Conservation (phyloP, 495 filamentous ascomycete genomes). For the Talaromyces nanjingensis region DNA sequence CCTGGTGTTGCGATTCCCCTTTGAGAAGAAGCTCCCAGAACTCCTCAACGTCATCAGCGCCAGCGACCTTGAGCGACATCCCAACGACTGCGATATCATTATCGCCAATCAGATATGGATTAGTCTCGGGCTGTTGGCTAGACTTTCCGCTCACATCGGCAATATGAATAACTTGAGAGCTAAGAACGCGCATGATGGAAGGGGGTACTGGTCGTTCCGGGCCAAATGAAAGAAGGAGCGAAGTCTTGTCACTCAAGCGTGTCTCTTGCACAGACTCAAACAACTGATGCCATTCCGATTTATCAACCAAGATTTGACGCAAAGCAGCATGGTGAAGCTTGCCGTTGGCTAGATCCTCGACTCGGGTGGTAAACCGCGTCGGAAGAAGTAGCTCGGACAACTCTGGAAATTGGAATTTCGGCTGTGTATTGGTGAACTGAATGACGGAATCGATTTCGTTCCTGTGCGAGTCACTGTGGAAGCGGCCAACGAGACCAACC, state of each 20-base stretch:
- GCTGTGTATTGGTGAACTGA: constrained; percentile 18
- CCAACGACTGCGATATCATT: constrained; percentile 45
- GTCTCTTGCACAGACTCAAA: constrained; percentile 16
- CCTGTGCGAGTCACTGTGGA: constrained; percentile 21
- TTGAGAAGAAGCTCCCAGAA: constrained; percentile 34
- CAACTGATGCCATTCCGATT: constrained; percentile 33
- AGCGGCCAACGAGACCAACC: constrained; percentile 16
- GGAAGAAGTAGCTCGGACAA: constrained; percentile 18
- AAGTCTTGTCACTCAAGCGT: constrained; percentile 9
- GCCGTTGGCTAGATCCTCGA: constrained; percentile 17
- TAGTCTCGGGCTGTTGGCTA: background rate
- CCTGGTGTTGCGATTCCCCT: constrained; percentile 36
- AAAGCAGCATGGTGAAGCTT: constrained; percentile 26
- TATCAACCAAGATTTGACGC: constrained; percentile 33
- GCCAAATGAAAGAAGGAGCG: constrained; percentile 32
- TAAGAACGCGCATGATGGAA: constrained; percentile 18
- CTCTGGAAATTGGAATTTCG: constrained; percentile 26
- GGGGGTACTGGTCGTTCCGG: constrained; percentile 35
- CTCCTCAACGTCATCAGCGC: constrained; percentile 39
- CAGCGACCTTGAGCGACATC: constrained; percentile 42
- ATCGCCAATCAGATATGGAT: constrained; percentile 10
- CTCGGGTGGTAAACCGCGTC: background rate
- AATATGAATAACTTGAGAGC: constrained; percentile 2
- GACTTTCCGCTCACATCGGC: background rate
- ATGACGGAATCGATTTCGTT: constrained; percentile 9